Percentiles rank a stretch among this genome's conserved stretches.
These are phyloP conservation scores for Cystoisospora suis DNA, from an alignment of 169 alveolate species.

Conservation along the genomic window DNA sequence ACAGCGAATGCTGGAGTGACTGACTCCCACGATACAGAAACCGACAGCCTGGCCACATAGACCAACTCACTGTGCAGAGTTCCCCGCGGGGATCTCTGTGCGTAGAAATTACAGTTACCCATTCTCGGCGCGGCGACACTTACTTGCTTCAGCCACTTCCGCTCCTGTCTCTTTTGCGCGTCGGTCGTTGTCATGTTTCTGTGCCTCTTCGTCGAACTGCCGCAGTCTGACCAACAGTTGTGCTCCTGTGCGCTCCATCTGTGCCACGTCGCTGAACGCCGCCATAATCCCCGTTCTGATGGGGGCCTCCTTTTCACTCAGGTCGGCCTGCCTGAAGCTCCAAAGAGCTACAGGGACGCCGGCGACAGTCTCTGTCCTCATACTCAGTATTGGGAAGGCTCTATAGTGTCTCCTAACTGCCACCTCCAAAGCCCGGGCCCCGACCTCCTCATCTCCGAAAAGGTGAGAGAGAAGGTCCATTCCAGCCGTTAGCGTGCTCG, in stretches of 20 bases:
- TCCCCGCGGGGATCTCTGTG: too few species aligned
- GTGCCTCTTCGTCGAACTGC: slow-evolving; percentile 2
- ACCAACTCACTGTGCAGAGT: too few species aligned
- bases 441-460: not conserved
- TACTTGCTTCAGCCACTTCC: too few species aligned
- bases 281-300: not conserved
- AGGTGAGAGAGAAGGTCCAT: slow-evolving; percentile 17
- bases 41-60: too few species aligned
- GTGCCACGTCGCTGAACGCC: not conserved
- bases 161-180: too few species aligned
- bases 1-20: too few species aligned
- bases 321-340: slow-evolving; percentile 22
- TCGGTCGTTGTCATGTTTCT: too few species aligned
- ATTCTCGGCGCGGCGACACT: too few species aligned
- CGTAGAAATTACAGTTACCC: too few species aligned
- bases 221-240: not conserved
- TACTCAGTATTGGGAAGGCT: not conserved
- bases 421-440: slow-evolving; percentile 30
- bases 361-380: not conserved
- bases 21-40: too few species aligned
- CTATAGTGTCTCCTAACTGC: slow-evolving; percentile 16
- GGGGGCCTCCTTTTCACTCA: not conserved
- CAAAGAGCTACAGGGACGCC: not conserved
- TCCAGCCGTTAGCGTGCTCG: not conserved
- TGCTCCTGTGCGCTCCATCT: not conserved